phyloP scores from a whole-genome alignment of 306 rosid genomes.

The Glycine soja region DNA sequence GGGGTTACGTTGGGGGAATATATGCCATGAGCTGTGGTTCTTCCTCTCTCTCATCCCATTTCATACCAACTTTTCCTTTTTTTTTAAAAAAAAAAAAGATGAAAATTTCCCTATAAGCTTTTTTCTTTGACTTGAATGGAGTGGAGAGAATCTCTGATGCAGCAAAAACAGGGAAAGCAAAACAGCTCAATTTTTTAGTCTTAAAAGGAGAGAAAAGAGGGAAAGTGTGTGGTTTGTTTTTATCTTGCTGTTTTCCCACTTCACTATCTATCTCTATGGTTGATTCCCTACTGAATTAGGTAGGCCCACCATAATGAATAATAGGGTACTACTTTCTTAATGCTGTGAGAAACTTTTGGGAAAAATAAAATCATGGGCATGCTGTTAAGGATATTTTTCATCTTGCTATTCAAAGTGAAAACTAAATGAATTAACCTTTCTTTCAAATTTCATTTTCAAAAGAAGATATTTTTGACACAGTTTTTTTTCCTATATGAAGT shows the following conservation, averaged over 20 bases:
- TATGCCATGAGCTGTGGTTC: conserved; percentile 87
- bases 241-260: conserved; percentile 79
- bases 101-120: background rate
- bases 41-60: conserved; percentile 60
- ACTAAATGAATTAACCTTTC: conserved; percentile 50
- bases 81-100: too few relatives aligned
- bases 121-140: conserved; percentile 89
- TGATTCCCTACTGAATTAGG: conserved; percentile 56
- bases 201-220: conserved; percentile 92
- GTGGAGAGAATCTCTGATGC: conserved; percentile 87
- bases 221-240: conserved; percentile 95
- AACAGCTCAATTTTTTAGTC: conserved; percentile 69
- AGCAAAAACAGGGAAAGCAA: conserved; percentile 72
- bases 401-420: conserved; percentile 58
- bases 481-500: background rate
- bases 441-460: conserved; percentile 23
- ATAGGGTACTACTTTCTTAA: conserved; percentile 65
- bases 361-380: conserved; percentile 46
- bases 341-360: conserved; percentile 56
- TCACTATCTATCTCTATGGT: conserved; percentile 49
- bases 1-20: conserved; percentile 94
- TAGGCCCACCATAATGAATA: conserved; percentile 63
- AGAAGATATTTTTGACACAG: background rate
- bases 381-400: conserved; percentile 64
- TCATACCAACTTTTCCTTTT: conserved; percentile 61